Percentiles rank a stretch among this genome's conserved stretches.
phyloP scores from a whole-genome alignment of 1,284 basidiomycete genomes.

The Moesziomyces sp. region DNA sequence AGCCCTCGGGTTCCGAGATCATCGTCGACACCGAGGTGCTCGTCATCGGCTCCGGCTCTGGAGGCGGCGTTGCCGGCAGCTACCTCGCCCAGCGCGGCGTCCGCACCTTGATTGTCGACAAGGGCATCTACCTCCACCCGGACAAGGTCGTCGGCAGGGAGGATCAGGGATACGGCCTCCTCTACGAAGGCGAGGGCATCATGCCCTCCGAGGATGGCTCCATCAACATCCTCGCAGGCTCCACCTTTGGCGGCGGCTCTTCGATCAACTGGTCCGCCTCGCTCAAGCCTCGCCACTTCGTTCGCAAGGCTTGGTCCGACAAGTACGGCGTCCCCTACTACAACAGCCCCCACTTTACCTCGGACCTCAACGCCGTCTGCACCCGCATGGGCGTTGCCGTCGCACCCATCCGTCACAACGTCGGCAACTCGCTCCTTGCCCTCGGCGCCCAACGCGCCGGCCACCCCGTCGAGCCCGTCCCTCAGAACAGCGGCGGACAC shows the following conservation, averaged over 20 bases:
- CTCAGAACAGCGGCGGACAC: conserved; percentile 69
- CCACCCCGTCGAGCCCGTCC: conserved; percentile 64
- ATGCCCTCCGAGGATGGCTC: conserved; percentile 68
- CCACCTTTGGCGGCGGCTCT: conserved; percentile 70
- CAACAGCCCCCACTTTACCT: conserved; percentile 64
- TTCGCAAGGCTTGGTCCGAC: conserved; percentile 69
- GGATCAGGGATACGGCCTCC: conserved; percentile 65
- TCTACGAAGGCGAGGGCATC: conserved; percentile 69
- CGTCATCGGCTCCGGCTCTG: conserved; percentile 70
- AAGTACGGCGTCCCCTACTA: conserved; percentile 68
- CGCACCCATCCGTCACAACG: conserved; percentile 67
- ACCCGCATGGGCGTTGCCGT: conserved; percentile 68
- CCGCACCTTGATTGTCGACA: conserved; percentile 70
- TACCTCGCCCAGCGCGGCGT: conserved; percentile 67
- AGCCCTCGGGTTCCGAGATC: conserved; percentile 48
- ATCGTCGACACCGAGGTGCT: conserved; percentile 64
- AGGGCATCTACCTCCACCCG: conserved; percentile 68
- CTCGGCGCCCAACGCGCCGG: conserved; percentile 64
- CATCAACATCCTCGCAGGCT: conserved; percentile 69
- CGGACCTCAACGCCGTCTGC: conserved; percentile 68
- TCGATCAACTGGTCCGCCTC: conserved; percentile 71
- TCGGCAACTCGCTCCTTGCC: conserved; percentile 66
- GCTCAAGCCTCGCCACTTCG: conserved; percentile 68
- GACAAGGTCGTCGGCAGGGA: conserved; percentile 66
- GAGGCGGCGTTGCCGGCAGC: conserved; percentile 68